Evolutionary conservation across 257 asterid genomes (phyloP), one percentile per base, ranked within the genome.

Genomic region (Rauvolfia tetraphylla): DNA sequence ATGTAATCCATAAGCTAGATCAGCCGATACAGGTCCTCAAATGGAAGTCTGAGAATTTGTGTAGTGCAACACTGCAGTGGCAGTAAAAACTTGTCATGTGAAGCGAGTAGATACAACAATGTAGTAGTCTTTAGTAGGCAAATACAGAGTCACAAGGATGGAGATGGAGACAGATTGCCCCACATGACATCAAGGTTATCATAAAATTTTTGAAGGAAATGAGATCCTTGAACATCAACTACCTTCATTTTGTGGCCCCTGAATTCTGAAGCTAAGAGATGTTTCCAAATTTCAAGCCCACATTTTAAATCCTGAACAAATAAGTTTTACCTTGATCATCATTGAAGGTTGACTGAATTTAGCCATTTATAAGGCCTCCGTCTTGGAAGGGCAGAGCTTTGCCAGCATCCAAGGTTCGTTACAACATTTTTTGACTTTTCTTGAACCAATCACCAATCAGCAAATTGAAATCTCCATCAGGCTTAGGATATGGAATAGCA

Each of bases 221-320:
- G 90, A 18, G 99, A 93, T 68, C 99, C 99, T 79, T 95, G 98
- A 33, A 90, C 89, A 89, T 95, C 99, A 8, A 95, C 98, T 10
- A 91, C 83, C 85, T 87, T 91, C 95, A 95, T 2, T 76, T 81
- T 87, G 75, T 95, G 99, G 54, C 92, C 96, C n/a, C 81, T 91
- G 95, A 65, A 95, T 91, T 86, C 99, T 89, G 90, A 95, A 90
- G 81, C 93, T 93, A 63, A 92, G 76, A 0, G 97, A 82, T 49
- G 88, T 87, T 69, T n/a, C n/a, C n/a, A n/a, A n/a, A n/a, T n/a
- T 87, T 85, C 77, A 91, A 63, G 31, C 99, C 99, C 31, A 95
- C 76, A 51, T 95, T 95, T 18, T 98, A 93, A 48, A 95, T 84
- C 79, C 98, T 89, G 81, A 91, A 93, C 98, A 93, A 91, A 84